phyloP scores from a whole-genome alignment of 306 rosid species.

The Canavalia gladiata region DNA sequence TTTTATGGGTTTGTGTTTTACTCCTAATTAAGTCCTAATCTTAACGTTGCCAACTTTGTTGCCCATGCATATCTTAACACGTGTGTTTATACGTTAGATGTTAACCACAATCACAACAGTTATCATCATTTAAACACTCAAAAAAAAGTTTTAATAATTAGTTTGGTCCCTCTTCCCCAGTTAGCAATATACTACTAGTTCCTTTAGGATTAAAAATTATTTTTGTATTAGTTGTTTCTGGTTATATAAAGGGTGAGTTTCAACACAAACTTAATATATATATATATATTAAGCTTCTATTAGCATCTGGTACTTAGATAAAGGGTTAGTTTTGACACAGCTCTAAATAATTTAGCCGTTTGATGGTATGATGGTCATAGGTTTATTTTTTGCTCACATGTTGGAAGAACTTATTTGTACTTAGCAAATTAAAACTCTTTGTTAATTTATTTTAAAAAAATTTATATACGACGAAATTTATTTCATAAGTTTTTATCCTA shows the following conservation, averaged over 20 bases:
- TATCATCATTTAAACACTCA: background rate
- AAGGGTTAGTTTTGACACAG: background rate
- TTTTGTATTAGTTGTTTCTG: background rate
- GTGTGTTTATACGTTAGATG: background rate
- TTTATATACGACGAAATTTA: too few species aligned
- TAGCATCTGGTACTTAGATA: background rate
- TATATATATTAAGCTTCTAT: background rate
- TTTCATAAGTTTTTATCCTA: too few species aligned
- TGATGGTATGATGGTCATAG: too few species aligned
- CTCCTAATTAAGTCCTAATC: background rate
- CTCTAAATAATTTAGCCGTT: too few species aligned
- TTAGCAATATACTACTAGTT: background rate
- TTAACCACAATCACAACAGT: background rate
- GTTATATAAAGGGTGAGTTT: background rate
- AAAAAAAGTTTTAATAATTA: background rate
- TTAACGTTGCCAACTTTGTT: background rate
- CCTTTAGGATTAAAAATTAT: background rate
- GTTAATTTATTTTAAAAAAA: too few species aligned
- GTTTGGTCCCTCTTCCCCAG: background rate
- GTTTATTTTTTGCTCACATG: too few species aligned
- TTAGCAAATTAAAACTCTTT: too few species aligned
- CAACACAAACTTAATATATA: too few species aligned
- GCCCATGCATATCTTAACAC: constrained; percentile 27
- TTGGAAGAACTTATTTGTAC: too few species aligned
- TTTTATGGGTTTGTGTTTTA: constrained; percentile 61